Base-by-base conservation (phyloP, 805 yeast species). In the Candida suzukii region DNA sequence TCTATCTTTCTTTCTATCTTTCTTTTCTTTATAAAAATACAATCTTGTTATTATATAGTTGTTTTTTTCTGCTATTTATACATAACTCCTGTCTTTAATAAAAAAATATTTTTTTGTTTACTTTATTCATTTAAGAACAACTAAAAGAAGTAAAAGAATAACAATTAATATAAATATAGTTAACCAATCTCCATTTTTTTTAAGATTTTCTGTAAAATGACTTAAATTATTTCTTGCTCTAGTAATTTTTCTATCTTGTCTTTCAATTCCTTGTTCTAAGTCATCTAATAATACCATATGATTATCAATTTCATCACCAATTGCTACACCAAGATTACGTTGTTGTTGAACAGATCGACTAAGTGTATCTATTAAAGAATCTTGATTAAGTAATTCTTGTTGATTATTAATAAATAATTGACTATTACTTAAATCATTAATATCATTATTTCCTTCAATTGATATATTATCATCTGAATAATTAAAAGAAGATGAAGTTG, bases 231-330 rank as follows among this genome's bases (percentile, higher is more conserved):
- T 54, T 32, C 60, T 60, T 0, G 80, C 79, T 26, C 68, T 54
- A 3, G 53, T 48, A 13, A 76, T 50, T 29, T 67, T 63, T 28
- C 63, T 51, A 21, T 68, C 70, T n/a, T 71, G 63, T 26, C 57
- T 48, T 37, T 68, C 71, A 17, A 76, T 55, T 32, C 71, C 70
- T 20, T 55, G 53, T 46, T 77, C 83, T 30, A 76, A 51, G 48
- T 76, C 82, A 26, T 67, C 66, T 22, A 76, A 49, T 14, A 76
- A 46, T 20, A 68, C 69, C 52, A 74, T 62, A 38, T 76, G 81
- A 4, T 68, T 70, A 12, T 58, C 61, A 10, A 76, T 51, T 46
- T 77, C 82, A 6, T 58, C 60, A 43, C 74, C 64, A 12, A 77
- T 76, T 26, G 60, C 65, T 10, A 67, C 31, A 2, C 80, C 71